Evolutionary conservation across 169 alveolate species (phyloP), one percentile per base, ranked within the genome.

Genomic region (Plasmodium ovale): DNA sequence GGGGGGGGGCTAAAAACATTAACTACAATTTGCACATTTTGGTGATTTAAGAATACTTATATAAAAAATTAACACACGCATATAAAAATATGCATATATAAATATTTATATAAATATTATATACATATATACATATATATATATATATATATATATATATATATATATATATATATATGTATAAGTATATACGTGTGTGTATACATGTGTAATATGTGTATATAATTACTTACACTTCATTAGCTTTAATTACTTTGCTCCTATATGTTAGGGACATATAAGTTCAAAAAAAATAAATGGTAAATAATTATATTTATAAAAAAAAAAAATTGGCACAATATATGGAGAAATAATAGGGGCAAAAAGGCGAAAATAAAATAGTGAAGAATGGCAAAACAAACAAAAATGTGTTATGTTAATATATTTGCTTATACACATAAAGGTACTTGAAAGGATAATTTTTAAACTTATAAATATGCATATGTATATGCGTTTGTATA

Each of bases 281-380:
- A 14, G 14, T 59, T 59, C 27, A 21, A 21, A 59, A 59, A 59
- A 59, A 59, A 23, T 6, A 27, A 25, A 27, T 59, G 7, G 62
- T 54, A 54, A 54, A 54, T 54, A 59, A 27, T 59, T 59, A 59
- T 23, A 29, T 71, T 71, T 29, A 53, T 51, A 71, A 71, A 71
- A 70, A 33, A 71, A 51, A 71, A 71, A 33, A 71, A 71, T 71
- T 27, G 27, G 31, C 29, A 71, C n/a, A 31, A 71, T 37, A 69
- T 21, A 3, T 12, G 33, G 29, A 23, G 51, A 2, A 64, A 64
- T 64, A 44, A 23, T 64, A 47, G 33, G n/a, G n/a, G n/a, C n/a
- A 29, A 64, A 64, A 64, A n/a, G 51, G 68, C 14, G 14, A 56
- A 23, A 56, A 56, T 16, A n/a, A 23, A n/a, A 23, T 21, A 23